Percentiles rank a stretch among this genome's conserved stretches.
Evolutionary conservation across 2,329 filamentous ascomycete genomes (phyloP).

Genomic region (Pleoardoris graminearum): DNA sequence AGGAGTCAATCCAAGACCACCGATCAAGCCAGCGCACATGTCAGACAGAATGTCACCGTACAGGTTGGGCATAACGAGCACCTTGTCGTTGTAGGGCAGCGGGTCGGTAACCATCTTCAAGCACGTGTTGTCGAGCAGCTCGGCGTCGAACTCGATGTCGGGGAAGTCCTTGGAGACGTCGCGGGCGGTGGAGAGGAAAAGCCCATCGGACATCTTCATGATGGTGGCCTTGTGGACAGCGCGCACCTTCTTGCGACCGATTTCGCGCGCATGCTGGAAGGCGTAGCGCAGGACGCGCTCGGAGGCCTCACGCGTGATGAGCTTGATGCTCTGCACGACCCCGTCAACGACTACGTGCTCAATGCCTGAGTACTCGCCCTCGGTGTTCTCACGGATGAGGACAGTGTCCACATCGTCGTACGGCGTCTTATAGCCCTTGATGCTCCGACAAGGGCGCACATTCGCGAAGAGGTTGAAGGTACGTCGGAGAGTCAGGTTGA

Average conservation of each 20-base stretch:
- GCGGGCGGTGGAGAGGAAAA: constrained; percentile 87
- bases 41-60: constrained; percentile 99
- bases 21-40: constrained; percentile 98
- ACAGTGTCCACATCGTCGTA: constrained; percentile 97
- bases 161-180: constrained; percentile 95
- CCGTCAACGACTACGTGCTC: constrained; percentile 98
- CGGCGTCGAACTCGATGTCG: constrained; percentile 91
- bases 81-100: constrained; percentile 97
- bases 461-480: constrained; percentile 99
- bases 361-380: constrained; percentile 99
- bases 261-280: constrained; percentile 94
- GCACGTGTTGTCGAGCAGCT: constrained; percentile 99
- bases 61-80: constrained; percentile 95
- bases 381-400: constrained; percentile 98
- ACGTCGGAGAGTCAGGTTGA: constrained; percentile 96
- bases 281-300: constrained; percentile 96
- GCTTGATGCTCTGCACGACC: constrained; percentile 99
- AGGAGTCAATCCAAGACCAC: constrained; percentile 93
- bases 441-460: constrained; percentile 94
- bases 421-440: constrained; percentile 96
- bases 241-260: constrained; percentile 95
- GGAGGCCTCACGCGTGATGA: constrained; percentile 92
- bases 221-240: constrained; percentile 99
- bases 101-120: constrained; percentile 98
- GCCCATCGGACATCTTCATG: constrained; percentile 99